Conservation (phyloP, 1,284 basidiomycete genomes). For the Pseudozyma thailandica region DNA sequence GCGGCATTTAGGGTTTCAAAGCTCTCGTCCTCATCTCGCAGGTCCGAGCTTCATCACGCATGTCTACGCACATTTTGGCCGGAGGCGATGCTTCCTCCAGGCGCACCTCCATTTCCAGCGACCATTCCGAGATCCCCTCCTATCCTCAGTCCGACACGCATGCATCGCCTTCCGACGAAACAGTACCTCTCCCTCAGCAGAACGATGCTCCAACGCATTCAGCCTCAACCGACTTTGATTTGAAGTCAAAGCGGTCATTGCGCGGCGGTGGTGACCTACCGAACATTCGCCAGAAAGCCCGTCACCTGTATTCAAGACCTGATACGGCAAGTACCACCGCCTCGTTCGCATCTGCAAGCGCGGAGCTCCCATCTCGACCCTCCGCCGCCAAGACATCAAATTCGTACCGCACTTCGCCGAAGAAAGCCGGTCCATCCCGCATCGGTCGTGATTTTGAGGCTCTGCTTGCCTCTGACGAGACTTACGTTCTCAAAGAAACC, state of each 20-base stretch:
- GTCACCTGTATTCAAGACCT: slow-evolving; percentile 12
- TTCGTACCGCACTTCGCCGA: slow-evolving; percentile 18
- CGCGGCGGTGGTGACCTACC: too few species aligned
- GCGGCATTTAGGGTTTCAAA: too few species aligned
- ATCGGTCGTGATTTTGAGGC: slow-evolving; percentile 53
- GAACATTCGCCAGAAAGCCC: too few species aligned
- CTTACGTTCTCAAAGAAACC: slow-evolving; percentile 44
- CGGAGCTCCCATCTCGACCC: slow-evolving; percentile 9
- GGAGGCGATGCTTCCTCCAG: slow-evolving; percentile 12
- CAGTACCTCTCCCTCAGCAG: slow-evolving; percentile 6
- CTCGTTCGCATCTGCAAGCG: slow-evolving; percentile 28
- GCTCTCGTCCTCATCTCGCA: slow-evolving; percentile 12
- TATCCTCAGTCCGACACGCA: slow-evolving; percentile 19
- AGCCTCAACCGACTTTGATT: slow-evolving; percentile 9
- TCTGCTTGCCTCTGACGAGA: slow-evolving; percentile 51
- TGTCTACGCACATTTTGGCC: slow-evolving; percentile 24
- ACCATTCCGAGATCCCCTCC: slow-evolving; percentile 39
- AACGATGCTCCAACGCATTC: slow-evolving; percentile 7
- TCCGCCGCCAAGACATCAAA: slow-evolving; percentile 9
- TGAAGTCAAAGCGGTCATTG: slow-evolving; percentile 1
- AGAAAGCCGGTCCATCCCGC: slow-evolving; percentile 22
- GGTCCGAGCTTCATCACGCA: slow-evolving; percentile 6
- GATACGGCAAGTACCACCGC: slow-evolving; percentile 28
- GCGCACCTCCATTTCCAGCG: slow-evolving; percentile 28
- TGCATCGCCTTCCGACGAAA: slow-evolving; percentile 13